Percentiles rank a stretch among this genome's conserved stretches.
Evolutionary conservation across 2,329 filamentous ascomycete genomes (phyloP).

Genomic region (Fusarium foetens): DNA sequence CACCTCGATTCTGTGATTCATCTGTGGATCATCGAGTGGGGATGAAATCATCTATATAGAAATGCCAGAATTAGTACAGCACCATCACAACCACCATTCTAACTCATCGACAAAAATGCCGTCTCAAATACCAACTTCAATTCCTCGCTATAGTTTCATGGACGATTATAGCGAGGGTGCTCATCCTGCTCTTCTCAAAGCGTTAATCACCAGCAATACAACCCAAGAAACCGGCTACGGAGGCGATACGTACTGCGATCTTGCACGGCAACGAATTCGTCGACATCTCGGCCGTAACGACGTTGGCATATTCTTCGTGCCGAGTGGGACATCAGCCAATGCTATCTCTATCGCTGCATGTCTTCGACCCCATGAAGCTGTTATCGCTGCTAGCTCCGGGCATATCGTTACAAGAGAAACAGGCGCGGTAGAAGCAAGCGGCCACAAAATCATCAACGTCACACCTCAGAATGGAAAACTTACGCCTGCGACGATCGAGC

Average conservation of each 20-base stretch:
- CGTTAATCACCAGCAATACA: conserved; percentile 56
- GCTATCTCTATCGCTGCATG: conserved; percentile 63
- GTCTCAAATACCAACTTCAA: conserved; percentile 25
- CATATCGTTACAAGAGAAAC: conserved; percentile 62
- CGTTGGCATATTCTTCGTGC: conserved; percentile 61
- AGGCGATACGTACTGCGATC: conserved; percentile 55
- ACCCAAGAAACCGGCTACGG: conserved; percentile 61
- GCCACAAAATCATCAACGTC: conserved; percentile 63
- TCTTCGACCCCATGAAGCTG: conserved; percentile 60
- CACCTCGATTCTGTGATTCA: conserved; percentile 14
- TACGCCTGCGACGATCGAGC: conserved; percentile 54
- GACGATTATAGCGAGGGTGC: conserved; percentile 65
- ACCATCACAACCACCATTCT: neutral
- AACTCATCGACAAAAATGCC: conserved; percentile 28
- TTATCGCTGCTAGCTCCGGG: conserved; percentile 60
- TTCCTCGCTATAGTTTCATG: conserved; percentile 56
- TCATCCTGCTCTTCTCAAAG: conserved; percentile 60
- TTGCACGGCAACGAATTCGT: conserved; percentile 56
- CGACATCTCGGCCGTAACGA: conserved; percentile 50
- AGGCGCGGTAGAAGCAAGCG: conserved; percentile 61
- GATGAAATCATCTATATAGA: conserved; percentile 30
- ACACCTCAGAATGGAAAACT: conserved; percentile 58
- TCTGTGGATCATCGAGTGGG: conserved; percentile 31
- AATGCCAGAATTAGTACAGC: conserved; percentile 1
- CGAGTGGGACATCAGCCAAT: conserved; percentile 63